These are phyloP conservation scores for Cladosporium halotolerans DNA, from an alignment of 2,329 filamentous ascomycete species.

Conservation along the genomic window DNA sequence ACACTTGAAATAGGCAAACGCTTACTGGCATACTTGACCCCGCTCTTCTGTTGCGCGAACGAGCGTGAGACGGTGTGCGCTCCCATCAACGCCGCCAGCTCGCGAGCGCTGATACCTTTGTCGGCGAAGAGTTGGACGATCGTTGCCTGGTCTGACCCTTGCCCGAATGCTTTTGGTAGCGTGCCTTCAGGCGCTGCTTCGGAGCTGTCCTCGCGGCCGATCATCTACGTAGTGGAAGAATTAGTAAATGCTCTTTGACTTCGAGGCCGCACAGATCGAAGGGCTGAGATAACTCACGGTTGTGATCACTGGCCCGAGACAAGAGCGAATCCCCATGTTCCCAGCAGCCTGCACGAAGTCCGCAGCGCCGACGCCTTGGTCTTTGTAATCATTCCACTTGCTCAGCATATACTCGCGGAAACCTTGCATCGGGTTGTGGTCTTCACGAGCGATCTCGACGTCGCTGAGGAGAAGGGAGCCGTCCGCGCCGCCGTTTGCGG, in stretches of 20 bases:
- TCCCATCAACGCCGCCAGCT: slow-evolving; percentile 50
- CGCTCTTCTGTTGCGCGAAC: slow-evolving; percentile 25
- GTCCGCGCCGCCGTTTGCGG: slow-evolving; percentile 33
- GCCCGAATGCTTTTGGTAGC: slow-evolving; percentile 39
- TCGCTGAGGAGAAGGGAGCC: slow-evolving; percentile 35
- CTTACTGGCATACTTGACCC: slow-evolving; percentile 24
- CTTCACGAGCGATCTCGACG: slow-evolving; percentile 29
- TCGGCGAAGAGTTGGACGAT: slow-evolving; percentile 44
- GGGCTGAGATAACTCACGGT: neutral
- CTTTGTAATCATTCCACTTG: slow-evolving; percentile 29
- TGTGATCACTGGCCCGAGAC: slow-evolving; percentile 14
- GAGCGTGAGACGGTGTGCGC: slow-evolving; percentile 48
- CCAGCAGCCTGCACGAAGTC: slow-evolving; percentile 49
- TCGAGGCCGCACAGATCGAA: neutral
- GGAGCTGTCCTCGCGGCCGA: slow-evolving; percentile 43
- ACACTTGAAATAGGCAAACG: too few relatives aligned
- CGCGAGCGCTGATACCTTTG: slow-evolving; percentile 46
- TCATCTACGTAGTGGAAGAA: slow-evolving; percentile 27
- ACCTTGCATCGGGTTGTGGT: slow-evolving; percentile 42
- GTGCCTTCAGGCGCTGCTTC: slow-evolving; percentile 37
- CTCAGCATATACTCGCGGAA: slow-evolving; percentile 37
- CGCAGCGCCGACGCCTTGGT: slow-evolving; percentile 39
- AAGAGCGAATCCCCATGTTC: slow-evolving; percentile 34
- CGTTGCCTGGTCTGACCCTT: slow-evolving; percentile 31
- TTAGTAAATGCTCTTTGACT: neutral